Percentiles rank a stretch among this genome's conserved stretches.
phyloP scores from a whole-genome alignment of 805 yeast genomes.

The Zygoascus ofunaensis region DNA sequence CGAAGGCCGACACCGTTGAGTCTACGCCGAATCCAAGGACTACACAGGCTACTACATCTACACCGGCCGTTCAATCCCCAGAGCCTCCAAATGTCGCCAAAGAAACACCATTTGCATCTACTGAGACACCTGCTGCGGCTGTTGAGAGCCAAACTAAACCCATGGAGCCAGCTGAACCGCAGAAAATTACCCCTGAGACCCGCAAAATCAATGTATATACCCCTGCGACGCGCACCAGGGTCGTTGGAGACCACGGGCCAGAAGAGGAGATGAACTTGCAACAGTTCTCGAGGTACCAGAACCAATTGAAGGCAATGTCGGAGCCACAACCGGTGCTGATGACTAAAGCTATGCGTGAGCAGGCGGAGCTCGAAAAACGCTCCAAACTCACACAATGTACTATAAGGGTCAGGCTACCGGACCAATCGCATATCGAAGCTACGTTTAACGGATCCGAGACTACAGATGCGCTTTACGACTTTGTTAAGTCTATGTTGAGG shows the following conservation, averaged over 20 bases:
- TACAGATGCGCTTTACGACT: constrained; percentile 27
- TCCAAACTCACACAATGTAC: constrained; percentile 28
- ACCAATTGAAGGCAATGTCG: constrained; percentile 34
- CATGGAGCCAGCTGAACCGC: not conserved
- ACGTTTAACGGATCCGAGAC: constrained; percentile 40
- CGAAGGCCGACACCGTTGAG: no score
- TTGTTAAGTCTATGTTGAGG: constrained; percentile 26
- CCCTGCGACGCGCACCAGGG: constrained; percentile 4
- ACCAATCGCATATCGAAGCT: constrained; percentile 42
- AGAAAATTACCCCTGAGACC: not conserved
- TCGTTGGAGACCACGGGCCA: constrained; percentile 21
- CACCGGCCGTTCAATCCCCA: not conserved
- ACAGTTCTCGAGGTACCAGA: constrained; percentile 47
- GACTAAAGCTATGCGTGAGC: constrained; percentile 34
- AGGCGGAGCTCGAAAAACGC: constrained; percentile 22
- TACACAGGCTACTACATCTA: not conserved
- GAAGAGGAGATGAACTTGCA: constrained; percentile 39
- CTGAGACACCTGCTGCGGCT: not conserved
- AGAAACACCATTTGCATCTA: not conserved
- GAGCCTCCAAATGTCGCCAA: not conserved
- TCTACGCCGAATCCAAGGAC: not conserved
- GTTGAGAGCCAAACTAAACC: not conserved
- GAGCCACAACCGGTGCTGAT: constrained; percentile 23
- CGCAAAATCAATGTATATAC: not conserved
- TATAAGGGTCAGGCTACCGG: constrained; percentile 51